Conservation (phyloP, 768 basidiomycete species). For the Agaricus bisporus region DNA sequence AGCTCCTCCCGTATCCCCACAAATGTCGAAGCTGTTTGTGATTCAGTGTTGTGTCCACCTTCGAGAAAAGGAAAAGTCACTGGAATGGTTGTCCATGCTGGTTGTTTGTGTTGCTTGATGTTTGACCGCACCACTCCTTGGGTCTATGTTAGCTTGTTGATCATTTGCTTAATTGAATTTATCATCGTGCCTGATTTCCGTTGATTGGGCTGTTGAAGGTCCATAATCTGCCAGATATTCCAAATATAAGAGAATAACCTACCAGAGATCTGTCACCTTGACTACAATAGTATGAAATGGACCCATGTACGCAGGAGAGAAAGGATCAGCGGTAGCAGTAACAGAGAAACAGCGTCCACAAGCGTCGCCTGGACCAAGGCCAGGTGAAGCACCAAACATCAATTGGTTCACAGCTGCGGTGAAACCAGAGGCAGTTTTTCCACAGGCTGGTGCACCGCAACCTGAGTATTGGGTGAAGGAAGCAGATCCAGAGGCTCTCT, state of each 20-base stretch:
- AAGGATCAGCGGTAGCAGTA: constrained; percentile 46
- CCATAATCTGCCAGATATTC: background rate
- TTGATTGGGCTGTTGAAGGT: constrained; percentile 28
- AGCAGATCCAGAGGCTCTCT: constrained; percentile 44
- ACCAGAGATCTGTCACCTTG: constrained; percentile 42
- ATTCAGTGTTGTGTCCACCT: background rate
- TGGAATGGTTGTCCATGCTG: constrained; percentile 41
- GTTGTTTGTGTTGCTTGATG: constrained; percentile 32
- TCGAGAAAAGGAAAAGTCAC: constrained; percentile 25
- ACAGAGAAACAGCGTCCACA: constrained; percentile 57
- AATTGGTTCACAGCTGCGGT: constrained; percentile 56
- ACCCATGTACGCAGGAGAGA: constrained; percentile 40
- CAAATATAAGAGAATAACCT: background rate
- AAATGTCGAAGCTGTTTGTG: constrained; percentile 49
- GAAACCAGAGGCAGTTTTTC: constrained; percentile 40
- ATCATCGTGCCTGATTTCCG: constrained; percentile 33
- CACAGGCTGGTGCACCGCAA: constrained; percentile 49
- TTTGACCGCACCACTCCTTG: constrained; percentile 51
- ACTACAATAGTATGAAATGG: constrained; percentile 52
- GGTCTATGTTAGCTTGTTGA: background rate
- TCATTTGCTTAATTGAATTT: background rate
- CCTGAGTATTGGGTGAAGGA: constrained; percentile 54
- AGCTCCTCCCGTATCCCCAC: constrained; percentile 49
- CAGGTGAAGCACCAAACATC: constrained; percentile 45
- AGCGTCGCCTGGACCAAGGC: constrained; percentile 48